A percentile compares a stretch with the other conserved stretches of the same genome.
Evolutionary conservation across 768 basidiomycete genomes (phyloP).

Genomic region (Hortiboletus campestris): DNA sequence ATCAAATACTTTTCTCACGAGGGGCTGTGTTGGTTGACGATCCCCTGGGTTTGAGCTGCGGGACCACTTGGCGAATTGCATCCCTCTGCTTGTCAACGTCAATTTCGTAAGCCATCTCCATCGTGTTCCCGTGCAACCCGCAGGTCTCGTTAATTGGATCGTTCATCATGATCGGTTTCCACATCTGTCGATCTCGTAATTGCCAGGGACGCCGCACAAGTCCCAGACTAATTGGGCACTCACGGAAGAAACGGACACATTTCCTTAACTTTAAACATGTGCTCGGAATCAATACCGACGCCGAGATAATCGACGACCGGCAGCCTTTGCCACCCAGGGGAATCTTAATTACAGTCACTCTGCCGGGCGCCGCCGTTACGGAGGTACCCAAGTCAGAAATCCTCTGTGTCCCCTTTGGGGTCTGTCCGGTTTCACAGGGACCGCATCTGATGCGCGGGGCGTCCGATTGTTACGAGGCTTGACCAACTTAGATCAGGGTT

Average conservation of each 20-base stretch:
- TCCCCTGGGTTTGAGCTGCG: constrained; percentile 9
- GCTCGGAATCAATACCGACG: constrained; percentile 23
- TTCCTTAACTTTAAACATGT: constrained; percentile 21
- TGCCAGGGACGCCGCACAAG: constrained; percentile 23
- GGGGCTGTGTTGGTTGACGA: constrained; percentile 15
- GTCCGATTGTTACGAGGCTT: constrained; percentile 11
- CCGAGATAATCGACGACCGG: constrained; percentile 22
- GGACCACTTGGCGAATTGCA: constrained; percentile 5
- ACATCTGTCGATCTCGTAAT: constrained; percentile 23
- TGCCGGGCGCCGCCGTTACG: constrained; percentile 29
- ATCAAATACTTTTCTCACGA: constrained; percentile 21
- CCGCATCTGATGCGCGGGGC: constrained; percentile 15
- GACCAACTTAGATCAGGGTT: constrained; percentile 16
- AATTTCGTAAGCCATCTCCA: constrained; percentile 19
- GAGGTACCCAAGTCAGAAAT: constrained; percentile 19
- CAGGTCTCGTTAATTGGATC: constrained; percentile 19
- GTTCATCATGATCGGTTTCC: constrained; percentile 22
- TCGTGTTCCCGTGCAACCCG: constrained; percentile 10
- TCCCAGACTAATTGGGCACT: constrained; percentile 17
- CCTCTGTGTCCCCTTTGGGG: constrained; percentile 1
- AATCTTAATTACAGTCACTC: constrained; percentile 15
- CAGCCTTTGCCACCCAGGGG: constrained; percentile 6
- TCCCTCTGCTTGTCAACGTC: constrained; percentile 8
- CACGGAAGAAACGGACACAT: constrained; percentile 25
- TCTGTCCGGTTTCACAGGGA: constrained; percentile 13